Evolutionary conservation across 192 early-diverging fungal species (phyloP).

Genomic region (Chytriomyces confervae): DNA sequence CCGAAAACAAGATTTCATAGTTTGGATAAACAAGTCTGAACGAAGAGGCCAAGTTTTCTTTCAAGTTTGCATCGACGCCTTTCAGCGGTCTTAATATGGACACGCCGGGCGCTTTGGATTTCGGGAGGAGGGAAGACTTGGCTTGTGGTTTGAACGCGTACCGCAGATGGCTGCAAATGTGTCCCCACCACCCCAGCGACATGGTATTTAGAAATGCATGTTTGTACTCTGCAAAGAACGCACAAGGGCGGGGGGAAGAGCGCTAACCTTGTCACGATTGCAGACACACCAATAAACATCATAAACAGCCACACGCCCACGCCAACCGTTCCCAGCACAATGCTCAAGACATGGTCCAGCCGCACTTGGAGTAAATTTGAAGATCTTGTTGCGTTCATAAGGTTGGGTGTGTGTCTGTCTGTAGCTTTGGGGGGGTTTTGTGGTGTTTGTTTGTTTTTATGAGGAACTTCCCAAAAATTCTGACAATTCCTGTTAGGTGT

Average conservation of each 20-base stretch:
- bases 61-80: constrained; percentile 85
- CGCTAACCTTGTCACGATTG: constrained; percentile 10
- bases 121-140: constrained; percentile 6
- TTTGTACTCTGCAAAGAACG: not conserved
- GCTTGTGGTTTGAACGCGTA: constrained; percentile 18
- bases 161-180: constrained; percentile 1
- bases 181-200: too few relatives aligned
- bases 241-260: not conserved
- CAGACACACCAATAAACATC: constrained; percentile 18
- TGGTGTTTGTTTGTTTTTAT: too few relatives aligned
- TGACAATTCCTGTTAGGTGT: too few relatives aligned
- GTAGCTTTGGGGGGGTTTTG: too few relatives aligned
- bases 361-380: too few relatives aligned
- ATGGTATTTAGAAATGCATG: not conserved
- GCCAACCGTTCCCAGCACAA: not conserved
- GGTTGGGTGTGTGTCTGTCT: too few relatives aligned
- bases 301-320: constrained; percentile 11
- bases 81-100: constrained; percentile 94
- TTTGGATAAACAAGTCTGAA: constrained; percentile 88
- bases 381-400: too few relatives aligned
- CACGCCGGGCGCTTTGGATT: constrained; percentile 68
- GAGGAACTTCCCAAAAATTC: too few relatives aligned
- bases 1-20: constrained; percentile 89
- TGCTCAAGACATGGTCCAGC: not conserved
- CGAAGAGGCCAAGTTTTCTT: constrained; percentile 80